Base-by-base conservation (phyloP, 1,284 basidiomycete genomes). In the Testicularia cyperi region DNA sequence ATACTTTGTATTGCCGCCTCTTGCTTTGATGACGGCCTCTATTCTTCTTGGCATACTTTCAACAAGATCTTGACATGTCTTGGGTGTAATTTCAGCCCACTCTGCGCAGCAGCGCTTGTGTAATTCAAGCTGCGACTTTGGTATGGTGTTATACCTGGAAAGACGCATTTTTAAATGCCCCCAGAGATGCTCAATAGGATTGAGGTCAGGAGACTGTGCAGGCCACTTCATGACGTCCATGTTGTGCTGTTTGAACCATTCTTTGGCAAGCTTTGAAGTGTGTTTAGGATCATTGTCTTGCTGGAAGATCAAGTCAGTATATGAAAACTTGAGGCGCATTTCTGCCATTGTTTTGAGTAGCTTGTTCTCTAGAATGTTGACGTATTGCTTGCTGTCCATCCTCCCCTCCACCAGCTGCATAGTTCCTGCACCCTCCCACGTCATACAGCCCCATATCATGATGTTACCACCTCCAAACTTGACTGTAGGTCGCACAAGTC, bases 131-230 rank as follows among this genome's bases (percentile, higher is more conserved):
- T 6, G 18, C 24, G 23, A 30, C 25, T 30, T 27, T 23, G 19
- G 18, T 30, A 32, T 13, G 14, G 19, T 2, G 33, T 38, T 27
- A 35, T 45, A 36, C 10, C 41, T 29, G 16, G 29, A 32, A 14
- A 42, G 18, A 14, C 30, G 19, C 2, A 20, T 14, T 31, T 54
- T 54, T 6, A 54, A 35, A 23, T 23, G 14, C 7, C 29, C 25
- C 77, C 77, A 79, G 6, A 77, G 56, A 42, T 79, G 76, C 66
- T 79, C 77, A 62, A 78, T 78, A 20, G 71, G 72, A 44, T 78
- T 79, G 14, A 78, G 60, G 57, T 79, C 75, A 21, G 76, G 73
- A 31, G 77, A 78, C 31, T 74, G 66, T 26, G 77, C 58, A 31
- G 72, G 76, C 75, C 74, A 79, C 16, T 40, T 16, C 16, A 78